Evolutionary conservation across 2,329 filamentous ascomycete species (phyloP), one percentile per base, ranked within the genome.

Genomic region (Microthyrium microscopicum): DNA sequence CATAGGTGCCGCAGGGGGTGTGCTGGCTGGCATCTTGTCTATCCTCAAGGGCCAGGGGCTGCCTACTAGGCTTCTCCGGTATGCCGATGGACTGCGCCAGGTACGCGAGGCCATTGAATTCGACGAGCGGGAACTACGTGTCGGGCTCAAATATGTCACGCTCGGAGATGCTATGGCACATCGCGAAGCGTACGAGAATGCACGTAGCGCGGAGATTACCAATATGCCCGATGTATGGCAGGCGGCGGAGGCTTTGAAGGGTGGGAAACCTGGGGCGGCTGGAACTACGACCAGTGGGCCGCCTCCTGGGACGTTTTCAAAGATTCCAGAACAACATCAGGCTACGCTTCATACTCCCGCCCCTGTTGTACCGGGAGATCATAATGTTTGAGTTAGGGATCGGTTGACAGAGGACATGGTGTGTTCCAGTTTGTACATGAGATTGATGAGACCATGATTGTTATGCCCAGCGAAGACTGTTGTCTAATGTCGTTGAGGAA

Each of bases 171-270:
- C 55, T 11, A 46, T 47, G 32, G 50, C 44, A 36, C 28, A 55
- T 35, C 44, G 51, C 26, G 49, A 52, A 37, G 46, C 46, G 19
- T 55, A 49, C 36, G 33, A 50, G 32, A 34, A 41, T 22, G 45
- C 54, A 18, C 37, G 47, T 37, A 44, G 45, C 28, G 52, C 50
- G 31, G 49, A 47, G 22, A 41, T 45, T 34, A 43, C 39, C 29
- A 53, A 54, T 39, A 47, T 52, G 41, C 52, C 52, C 18, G 52
- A 53, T 40, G 47, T 46, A 20, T 55, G 50, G 48, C 9, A 12
- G 9, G 12, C 22, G 12, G 22, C 9, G 22, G 9, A 9, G 22
- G 22, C 9, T 12, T 12, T 12, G 22, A 25, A 25, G 12, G 22
- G 9, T 9, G 22, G 22, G n/a, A n/a, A n/a, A n/a, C n/a, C n/a